Evolutionary conservation across 1,284 basidiomycete genomes (phyloP), one percentile per base, ranked within the genome.

Genomic region (Apiotrichum laibachii): DNA sequence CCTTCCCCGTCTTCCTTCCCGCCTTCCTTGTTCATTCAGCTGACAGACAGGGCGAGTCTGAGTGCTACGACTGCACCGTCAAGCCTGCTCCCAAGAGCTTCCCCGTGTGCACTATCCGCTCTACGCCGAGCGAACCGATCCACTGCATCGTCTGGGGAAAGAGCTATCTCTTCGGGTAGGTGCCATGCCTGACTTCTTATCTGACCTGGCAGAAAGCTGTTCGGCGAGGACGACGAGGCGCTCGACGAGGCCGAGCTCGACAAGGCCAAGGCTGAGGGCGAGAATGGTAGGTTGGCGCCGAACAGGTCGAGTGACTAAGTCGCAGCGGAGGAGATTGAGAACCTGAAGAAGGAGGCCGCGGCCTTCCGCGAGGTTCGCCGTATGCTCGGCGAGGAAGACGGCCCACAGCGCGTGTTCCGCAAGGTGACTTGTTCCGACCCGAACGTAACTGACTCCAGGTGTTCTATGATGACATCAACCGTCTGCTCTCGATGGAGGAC

Each of bases 101-200:
- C 73, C 95, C 96, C 0, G 94, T 99, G 2, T 99, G 96, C 79
- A 99, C 96, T 0, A 99, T 99, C 68, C 88, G 96, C 49, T 93
- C 92, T 2, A 99, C 96, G 0, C 96, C 96, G 0, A 93, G 90
- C 56, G 92, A 95, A 63, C 93, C 96, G 0, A 96, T 99, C 51
- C 96, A 99, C 73, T 99, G 94, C 73, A 98, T 99, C 57, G 95
- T 98, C 0, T 99, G 96, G 96, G 93, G 92, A 35, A 99, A 99
- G 77, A 94, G 86, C 67, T 99, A 98, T 80, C 86, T 99, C n/a
- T 86, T 99, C 67, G 86, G 88, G 92, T 92, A 35, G 13, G 49
- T 31, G 16, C 9, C n/a, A n/a, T 40, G 26, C 37, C 26, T 9
- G 5, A 19, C 26, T 4, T 67, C 74, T 88, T 59, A 5, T 48